Conservation (phyloP, 129 eudicot species). For the Pittosporum tobira region DNA sequence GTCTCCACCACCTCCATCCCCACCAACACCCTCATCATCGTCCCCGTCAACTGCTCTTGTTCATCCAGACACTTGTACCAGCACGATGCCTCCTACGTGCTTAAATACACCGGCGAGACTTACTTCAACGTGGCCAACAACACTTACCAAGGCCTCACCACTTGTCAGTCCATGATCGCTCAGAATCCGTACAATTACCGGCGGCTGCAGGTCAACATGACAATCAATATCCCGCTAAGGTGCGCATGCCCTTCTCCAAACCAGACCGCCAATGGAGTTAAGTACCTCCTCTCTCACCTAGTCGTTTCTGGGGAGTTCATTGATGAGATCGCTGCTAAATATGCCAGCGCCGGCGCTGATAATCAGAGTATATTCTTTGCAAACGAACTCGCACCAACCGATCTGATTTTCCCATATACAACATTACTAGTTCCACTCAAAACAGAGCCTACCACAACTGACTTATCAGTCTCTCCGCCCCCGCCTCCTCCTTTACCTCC, state of each 20-base stretch:
- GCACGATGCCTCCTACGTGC: constrained; percentile 38
- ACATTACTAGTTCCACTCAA: constrained; percentile 60
- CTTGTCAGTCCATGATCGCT: constrained; percentile 58
- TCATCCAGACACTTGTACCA: constrained; percentile 35
- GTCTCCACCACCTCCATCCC: constrained; percentile 26
- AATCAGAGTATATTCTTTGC: constrained; percentile 35
- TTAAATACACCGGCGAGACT: constrained; percentile 19
- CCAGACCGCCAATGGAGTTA: constrained; percentile 42
- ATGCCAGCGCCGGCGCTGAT: constrained; percentile 18
- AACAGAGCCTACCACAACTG: constrained; percentile 24
- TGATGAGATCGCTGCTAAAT: constrained; percentile 19
- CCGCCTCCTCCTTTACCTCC: constrained; percentile 27
- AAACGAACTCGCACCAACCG: constrained; percentile 21
- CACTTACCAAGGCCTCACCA: constrained; percentile 59
- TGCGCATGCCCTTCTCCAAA: constrained; percentile 66
- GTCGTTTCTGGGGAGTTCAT: constrained; percentile 23
- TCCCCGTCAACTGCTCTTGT: constrained; percentile 61
- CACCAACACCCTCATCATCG: constrained; percentile 37
- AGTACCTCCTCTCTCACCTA: constrained; percentile 45
- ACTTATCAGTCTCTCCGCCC: constrained; percentile 25
- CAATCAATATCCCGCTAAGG: constrained; percentile 41
- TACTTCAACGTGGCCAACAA: constrained; percentile 47
- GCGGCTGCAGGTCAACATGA: constrained; percentile 6
- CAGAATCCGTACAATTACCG: constrained; percentile 27
- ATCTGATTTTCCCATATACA: constrained; percentile 37